Evolutionary conservation across 345 rosid species (phyloP), one percentile per base, ranked within the genome.

Genomic region (Clausena lansium): DNA sequence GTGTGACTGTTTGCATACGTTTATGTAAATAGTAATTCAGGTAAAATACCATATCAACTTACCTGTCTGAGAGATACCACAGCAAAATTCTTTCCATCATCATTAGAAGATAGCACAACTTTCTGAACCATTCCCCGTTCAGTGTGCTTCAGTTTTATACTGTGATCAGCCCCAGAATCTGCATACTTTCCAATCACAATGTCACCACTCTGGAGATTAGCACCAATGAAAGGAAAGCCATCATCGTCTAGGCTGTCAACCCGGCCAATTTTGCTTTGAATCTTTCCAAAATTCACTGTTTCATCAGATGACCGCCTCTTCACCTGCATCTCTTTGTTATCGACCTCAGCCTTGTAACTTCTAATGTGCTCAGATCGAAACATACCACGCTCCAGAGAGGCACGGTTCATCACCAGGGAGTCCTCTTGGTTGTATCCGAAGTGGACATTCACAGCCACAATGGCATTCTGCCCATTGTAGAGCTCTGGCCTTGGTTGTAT

Each of bases 51-150:
- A 17, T 25, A 36, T 35, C 45, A 1, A 39, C 36, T 85, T 79
- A 92, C 99, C 93, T 92, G 99, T 83, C 97, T 85, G 69, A 94
- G 83, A 67, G 95, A 96, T 60, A 94, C 99, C 6, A 89, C 91
- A 66, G 94, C 97, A 85, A 82, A 96, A 74, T 91, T 94, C 77
- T 91, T 96, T 52, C 98, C 99, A n/a, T 96, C 99, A 58, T 94
- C 99, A 83, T 92, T 96, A 39, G 98, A 92, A 25, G 98, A 92
- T 25, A 94, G 81, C 19, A 94, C 87, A 15, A 96, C 98, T 82
- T 94, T 96, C 87, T 96, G 98, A 65, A 94, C 99, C 88, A 88
- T 90, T 50, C 99, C 99, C 82, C 87, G 84, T 85, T 96, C 99
- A 4, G 97, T 92, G 82, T 94, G 99, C 89, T 91, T 94, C 66